Conservation (phyloP, 2,329 filamentous ascomycete genomes). For the Scorias spongiosa region DNA sequence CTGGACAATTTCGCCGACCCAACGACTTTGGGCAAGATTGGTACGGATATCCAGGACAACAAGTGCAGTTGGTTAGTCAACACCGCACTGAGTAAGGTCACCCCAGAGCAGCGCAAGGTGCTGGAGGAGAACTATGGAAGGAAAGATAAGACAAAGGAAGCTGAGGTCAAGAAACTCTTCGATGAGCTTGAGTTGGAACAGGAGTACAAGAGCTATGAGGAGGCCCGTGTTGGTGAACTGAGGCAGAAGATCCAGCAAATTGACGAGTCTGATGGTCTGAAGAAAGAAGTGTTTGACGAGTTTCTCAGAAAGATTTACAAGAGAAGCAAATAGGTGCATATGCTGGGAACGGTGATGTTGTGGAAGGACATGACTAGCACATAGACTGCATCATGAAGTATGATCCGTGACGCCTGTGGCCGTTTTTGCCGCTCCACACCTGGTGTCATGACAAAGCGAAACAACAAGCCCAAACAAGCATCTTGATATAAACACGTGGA, state of each 20-base stretch:
- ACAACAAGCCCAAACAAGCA: too few species aligned
- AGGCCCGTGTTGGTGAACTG: slow-evolving; percentile 68
- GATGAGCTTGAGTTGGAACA: slow-evolving; percentile 72
- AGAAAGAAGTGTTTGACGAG: slow-evolving; percentile 74
- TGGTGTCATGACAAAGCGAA: too few species aligned
- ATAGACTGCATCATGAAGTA: background rate
- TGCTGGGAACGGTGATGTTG: background rate
- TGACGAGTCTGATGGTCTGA: slow-evolving; percentile 77
- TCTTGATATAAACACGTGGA: too few species aligned
- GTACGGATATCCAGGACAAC: slow-evolving; percentile 98
- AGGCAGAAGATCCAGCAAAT: slow-evolving; percentile 58
- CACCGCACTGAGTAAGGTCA: slow-evolving; percentile 69
- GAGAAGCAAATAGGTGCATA: slow-evolving; percentile 64
- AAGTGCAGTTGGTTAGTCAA: slow-evolving; percentile 99
- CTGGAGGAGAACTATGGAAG: slow-evolving; percentile 88
- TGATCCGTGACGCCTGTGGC: too few species aligned
- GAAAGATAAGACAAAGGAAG: slow-evolving; percentile 74
- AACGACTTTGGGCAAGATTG: slow-evolving; percentile 90
- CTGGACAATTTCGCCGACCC: slow-evolving; percentile 95
- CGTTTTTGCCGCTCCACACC: too few species aligned
- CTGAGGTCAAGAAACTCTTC: slow-evolving; percentile 75
- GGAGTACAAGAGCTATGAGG: slow-evolving; percentile 78
- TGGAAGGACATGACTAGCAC: background rate
- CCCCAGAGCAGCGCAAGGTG: slow-evolving; percentile 69
- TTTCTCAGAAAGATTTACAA: slow-evolving; percentile 98